Conservation (phyloP, 352 stramenopile species). For the Globisporangium alternatum region DNA sequence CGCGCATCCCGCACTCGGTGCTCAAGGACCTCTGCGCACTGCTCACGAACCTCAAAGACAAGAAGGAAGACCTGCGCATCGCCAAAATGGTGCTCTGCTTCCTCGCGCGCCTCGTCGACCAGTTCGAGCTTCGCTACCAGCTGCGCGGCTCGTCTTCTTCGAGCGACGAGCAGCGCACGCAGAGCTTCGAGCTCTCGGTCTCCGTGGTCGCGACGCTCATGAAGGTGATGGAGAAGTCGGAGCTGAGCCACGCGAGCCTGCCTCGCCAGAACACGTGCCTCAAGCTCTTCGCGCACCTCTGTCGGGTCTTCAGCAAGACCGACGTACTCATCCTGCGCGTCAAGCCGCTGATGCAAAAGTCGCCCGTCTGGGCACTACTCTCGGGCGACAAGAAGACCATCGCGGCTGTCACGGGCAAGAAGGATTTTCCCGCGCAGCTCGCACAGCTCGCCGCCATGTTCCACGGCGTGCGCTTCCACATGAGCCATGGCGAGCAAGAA, state of each 20-base stretch:
- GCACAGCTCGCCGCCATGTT: conserved; percentile 45
- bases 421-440: conserved; percentile 52
- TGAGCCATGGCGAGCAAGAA: conserved; percentile 26
- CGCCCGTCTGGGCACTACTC: conserved; percentile 41
- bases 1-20: conserved; percentile 55
- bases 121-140: conserved; percentile 50
- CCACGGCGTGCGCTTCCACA: conserved; percentile 59
- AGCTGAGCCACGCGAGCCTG: conserved; percentile 43
- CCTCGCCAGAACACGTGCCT: conserved; percentile 49
- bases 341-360: conserved; percentile 48
- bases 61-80: conserved; percentile 77
- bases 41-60: conserved; percentile 73
- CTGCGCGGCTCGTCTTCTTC: neutral
- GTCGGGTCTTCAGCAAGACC: conserved; percentile 39
- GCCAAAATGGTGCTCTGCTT: conserved; percentile 59
- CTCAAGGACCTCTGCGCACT: conserved; percentile 62
- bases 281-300: conserved; percentile 63
- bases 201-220: conserved; percentile 42
- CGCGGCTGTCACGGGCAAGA: conserved; percentile 34
- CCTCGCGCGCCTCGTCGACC: conserved; percentile 55
- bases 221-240: conserved; percentile 45
- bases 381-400: conserved; percentile 50
- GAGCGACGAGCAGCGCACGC: conserved; percentile 23
- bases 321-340: conserved; percentile 43
- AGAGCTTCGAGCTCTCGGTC: conserved; percentile 46